Base-by-base conservation (phyloP, 495 filamentous ascomycete species). In the Bacidia rubella region DNA sequence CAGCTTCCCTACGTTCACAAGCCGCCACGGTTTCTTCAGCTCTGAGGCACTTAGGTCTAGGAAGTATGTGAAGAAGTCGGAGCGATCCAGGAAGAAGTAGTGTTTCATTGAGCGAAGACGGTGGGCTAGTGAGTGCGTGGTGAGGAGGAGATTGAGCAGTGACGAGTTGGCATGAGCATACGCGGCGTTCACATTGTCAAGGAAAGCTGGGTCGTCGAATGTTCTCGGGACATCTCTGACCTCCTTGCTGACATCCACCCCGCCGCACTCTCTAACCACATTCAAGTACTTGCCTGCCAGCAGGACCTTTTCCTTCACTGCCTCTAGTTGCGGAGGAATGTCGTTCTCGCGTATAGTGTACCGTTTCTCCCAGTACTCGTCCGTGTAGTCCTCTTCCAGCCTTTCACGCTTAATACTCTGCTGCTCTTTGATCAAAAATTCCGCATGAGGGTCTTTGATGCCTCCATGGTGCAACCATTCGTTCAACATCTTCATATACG, bases 361-460 rank as follows among this genome's bases (percentile, higher is more conserved):
- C 52, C 92, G 76, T 65, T 95, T 88, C 62, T 97, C 92, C 92
- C 92, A 98, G 65, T 98, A 98, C 58, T 97, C 92, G 61, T 98
- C 92, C 0, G 90, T 97, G 59, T 96, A 98, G 66, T 98, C 92
- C 60, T 95, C 81, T 62, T 96, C 88, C 11, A 98, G 69, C 59
- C 84, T 77, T 60, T 96, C 93, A 19, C 92, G 78, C 50, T 82
- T 82, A 59, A 98, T 97, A 60, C 87, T 92, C 66, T 90, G 90
- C 63, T 95, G 89, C 65, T 98, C 92, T 57, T 88, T 93, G 56
- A 98, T 81, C 35, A 98, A 68, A 61, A 98, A 98, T 63, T 98
- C 92, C 11, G 77, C 79, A 64, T 96, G 93, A 1, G 90, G 88
- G 65, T 98, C 92, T 63, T 82, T 85, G 63, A 98, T 97, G 38